Conservation (phyloP, 2,329 filamentous ascomycete species). For the Malbranchea zuffiana region DNA sequence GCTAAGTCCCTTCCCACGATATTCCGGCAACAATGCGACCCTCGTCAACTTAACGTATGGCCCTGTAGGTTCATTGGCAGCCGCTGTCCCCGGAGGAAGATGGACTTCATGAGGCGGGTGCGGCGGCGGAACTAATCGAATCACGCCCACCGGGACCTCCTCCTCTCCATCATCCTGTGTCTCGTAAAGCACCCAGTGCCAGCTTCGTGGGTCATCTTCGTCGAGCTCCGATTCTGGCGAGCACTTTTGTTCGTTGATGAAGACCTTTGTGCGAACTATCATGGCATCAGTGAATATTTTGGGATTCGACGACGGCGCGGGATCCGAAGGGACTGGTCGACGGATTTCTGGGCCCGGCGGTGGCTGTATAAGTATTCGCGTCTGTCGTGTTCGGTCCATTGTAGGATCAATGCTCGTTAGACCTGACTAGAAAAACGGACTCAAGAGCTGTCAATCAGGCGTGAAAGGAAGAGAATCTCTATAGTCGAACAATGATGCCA, state of each 20-base stretch:
- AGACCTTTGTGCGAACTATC: conserved; percentile 47
- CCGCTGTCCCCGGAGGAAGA: conserved; percentile 17
- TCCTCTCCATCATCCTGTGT: conserved; percentile 29
- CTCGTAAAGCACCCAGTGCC: conserved; percentile 81
- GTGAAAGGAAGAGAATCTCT: too few species aligned
- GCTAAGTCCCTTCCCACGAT: conserved; percentile 51
- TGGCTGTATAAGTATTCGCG: too few species aligned
- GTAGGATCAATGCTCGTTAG: too few species aligned
- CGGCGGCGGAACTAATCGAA: conserved; percentile 72
- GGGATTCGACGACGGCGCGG: conserved; percentile 30
- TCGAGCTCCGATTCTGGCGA: conserved; percentile 63
- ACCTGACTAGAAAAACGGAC: too few species aligned
- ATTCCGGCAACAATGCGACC: conserved; percentile 57
- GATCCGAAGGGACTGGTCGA: conserved; percentile 20
- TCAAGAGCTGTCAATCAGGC: too few species aligned
- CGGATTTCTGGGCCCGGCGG: conserved; percentile 19
- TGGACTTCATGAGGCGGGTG: conserved; percentile 52
- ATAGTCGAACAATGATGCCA: too few species aligned
- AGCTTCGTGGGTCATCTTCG: conserved; percentile 63
- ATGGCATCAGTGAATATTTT: conserved; percentile 50
- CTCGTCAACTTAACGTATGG: conserved; percentile 75
- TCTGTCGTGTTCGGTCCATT: too few species aligned
- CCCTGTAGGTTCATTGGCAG: conserved; percentile 42
- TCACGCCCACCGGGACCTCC: conserved; percentile 56
- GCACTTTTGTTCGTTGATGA: conserved; percentile 47